Percentiles rank a stretch among this genome's conserved stretches.
Evolutionary conservation across 352 stramenopile genomes (phyloP).

Genomic region (Pythium myriotylum): DNA sequence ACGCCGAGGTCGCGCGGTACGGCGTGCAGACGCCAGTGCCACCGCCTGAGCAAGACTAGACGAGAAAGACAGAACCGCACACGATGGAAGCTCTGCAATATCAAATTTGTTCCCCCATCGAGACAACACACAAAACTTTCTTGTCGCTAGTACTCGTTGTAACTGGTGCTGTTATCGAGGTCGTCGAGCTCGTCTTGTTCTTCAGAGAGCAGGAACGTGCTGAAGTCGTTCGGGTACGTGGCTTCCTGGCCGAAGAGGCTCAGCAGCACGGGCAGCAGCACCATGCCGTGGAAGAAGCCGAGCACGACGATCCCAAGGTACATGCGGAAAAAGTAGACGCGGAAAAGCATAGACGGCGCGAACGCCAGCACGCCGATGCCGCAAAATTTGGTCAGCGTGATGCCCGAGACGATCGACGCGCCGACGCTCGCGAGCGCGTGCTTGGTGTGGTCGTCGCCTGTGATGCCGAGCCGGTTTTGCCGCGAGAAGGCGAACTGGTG

Average conservation of each 20-base stretch:
- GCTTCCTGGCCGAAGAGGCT: conserved; percentile 63
- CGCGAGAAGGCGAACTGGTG: conserved; percentile 79
- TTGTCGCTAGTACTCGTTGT: conserved; percentile 26
- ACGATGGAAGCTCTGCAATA: too few species aligned
- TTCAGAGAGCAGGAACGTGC: conserved; percentile 73
- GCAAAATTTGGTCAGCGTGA: conserved; percentile 92
- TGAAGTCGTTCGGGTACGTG: conserved; percentile 61
- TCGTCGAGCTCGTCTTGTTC: conserved; percentile 64
- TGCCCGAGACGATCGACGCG: conserved; percentile 88
- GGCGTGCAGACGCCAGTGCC: conserved; percentile 7
- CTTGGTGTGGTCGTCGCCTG: conserved; percentile 61
- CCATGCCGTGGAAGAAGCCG: conserved; percentile 85
- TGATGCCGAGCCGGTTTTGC: conserved; percentile 50
- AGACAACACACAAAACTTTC: background rate
- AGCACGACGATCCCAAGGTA: conserved; percentile 88
- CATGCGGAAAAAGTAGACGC: conserved; percentile 94
- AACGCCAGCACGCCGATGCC: conserved; percentile 89
- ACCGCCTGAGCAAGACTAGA: background rate
- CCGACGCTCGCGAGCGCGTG: conserved; percentile 78
- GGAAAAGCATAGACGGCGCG: conserved; percentile 90
- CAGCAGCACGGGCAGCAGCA: conserved; percentile 81
- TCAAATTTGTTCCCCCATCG: too few species aligned
- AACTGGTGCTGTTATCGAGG: conserved; percentile 8
- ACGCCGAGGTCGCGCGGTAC: conserved; percentile 70
- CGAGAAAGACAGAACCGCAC: conserved; percentile 8